Conservation (phyloP, 2,329 filamentous ascomycete genomes). For the Colletotrichum truncatum region DNA sequence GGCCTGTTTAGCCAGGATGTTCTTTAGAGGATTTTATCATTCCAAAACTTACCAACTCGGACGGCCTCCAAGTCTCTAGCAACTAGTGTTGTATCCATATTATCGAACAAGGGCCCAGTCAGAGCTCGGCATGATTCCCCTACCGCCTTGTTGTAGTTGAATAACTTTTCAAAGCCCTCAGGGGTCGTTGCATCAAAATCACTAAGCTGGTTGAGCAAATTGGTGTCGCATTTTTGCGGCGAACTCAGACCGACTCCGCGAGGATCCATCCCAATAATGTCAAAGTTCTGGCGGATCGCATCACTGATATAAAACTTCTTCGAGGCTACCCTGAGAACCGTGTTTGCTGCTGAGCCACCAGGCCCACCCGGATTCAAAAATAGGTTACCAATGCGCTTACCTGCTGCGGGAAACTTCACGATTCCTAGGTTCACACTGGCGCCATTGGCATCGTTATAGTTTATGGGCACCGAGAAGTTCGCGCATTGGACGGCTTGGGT, state of each 20-base stretch:
- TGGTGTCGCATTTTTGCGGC: constrained; percentile 7
- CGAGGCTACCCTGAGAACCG: background rate
- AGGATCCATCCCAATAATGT: constrained; percentile 22
- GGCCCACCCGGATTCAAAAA: constrained; percentile 25
- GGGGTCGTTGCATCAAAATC: constrained; percentile 25
- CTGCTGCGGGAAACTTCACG: constrained; percentile 9
- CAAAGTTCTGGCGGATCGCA: background rate
- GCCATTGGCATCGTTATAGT: background rate
- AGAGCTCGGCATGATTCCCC: constrained; percentile 19
- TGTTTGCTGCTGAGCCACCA: constrained; percentile 17
- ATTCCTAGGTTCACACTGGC: background rate
- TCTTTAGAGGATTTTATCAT: no score
- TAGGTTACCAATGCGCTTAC: constrained; percentile 14
- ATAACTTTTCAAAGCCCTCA: constrained; percentile 6
- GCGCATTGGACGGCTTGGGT: constrained; percentile 3
- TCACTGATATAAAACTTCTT: constrained; percentile 13
- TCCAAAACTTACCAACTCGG: constrained; percentile 2
- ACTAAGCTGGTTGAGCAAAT: constrained; percentile 7
- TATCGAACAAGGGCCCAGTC: constrained; percentile 6
- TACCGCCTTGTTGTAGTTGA: constrained; percentile 18
- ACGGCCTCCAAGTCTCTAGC: constrained; percentile 24
- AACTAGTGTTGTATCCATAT: constrained; percentile 15
- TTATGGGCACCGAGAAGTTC: constrained; percentile 19
- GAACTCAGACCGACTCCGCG: constrained; percentile 11
- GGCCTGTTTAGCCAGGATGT: background rate